Evolutionary conservation across 1,139 yeast species (phyloP), one percentile per base, ranked within the genome.

Genomic region (Spencermartinsiella ligniputridi): DNA sequence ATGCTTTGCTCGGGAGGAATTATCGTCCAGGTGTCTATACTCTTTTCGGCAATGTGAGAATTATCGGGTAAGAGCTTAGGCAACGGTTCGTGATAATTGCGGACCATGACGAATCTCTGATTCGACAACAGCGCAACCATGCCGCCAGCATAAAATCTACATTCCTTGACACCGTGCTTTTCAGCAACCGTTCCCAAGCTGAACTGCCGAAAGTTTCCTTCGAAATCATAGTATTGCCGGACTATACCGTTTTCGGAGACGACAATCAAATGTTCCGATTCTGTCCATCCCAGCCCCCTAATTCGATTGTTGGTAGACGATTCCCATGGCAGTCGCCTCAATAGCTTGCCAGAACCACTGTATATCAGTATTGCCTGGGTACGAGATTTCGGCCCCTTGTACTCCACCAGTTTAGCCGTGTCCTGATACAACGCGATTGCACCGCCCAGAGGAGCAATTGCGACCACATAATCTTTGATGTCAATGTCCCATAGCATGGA

Each of bases 171-270:
- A 0, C 59, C 59, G 13, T 63, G 58, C 19, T 64, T 52, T 41
- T 70, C 72, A 1, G 71, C 66, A 3, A 66, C 63, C 41, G 63
- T 52, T 2, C 68, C 68, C 11, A 75, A 50, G 39, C 66, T 56
- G 43, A 66, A 75, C 37, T 82, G 87, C 40, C 75, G 72, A 56
- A 81, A 81, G 44, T 76, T 79, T 3, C 88, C 87, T 29, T 77
- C 77, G 50, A 85, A 79, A 53, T 86, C 90, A 40, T 74, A 66
- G 59, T 89, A 90, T 40, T 75, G 68, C 49, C 96, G 68, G 35
- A 76, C 77, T 30, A 71, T 69, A 1, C 88, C 95, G 46, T 72
- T 72, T 33, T 72, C 74, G 24, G 84, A 64, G 0, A 87, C 76
- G 8, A 88, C 76, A 16, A 83, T 65, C 45, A 89, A 69, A 44